Base-by-base conservation (phyloP, 495 filamentous ascomycete genomes). In the Penicillium cinerascens region DNA sequence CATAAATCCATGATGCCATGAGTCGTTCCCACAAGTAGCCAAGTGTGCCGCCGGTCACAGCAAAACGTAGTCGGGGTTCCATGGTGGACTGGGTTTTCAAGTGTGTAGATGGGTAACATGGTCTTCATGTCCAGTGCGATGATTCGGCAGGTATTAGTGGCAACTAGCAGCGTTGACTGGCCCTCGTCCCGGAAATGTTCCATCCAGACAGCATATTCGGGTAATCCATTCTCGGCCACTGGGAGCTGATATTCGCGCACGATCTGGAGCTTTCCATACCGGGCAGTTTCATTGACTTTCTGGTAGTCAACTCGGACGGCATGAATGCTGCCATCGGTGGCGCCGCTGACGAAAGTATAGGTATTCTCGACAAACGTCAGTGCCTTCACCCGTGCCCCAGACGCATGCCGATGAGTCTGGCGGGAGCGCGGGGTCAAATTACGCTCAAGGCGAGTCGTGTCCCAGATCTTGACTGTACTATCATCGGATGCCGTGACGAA, bases 401-500 rank as follows among this genome's bases (percentile, higher is more conserved):
- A 47, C 1, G 80, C 78, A 66, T 96, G 90, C 49, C 75, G 84
- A 68, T 95, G 84, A 0, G 88, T 97, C 60, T 93, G 89, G n/a
- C 95, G 80, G 11, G 91, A 88, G 38, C 90, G 81, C 61, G 95
- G 87, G 0, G 87, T 85, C 38, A 97, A 75, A 64, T 96, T 97
- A 36, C 88, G 84, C 65, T 99, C 95, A 4, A 99, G 74, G 29
- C 95, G 81, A 20, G 82, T 82, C 10, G 89, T 87, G 67, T 99
- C 95, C 95, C 95, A 99, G 8, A 99, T 79, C 60, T 89, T 95
- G 37, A 96, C 89, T 15, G 81, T 86, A 9, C 92, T 88, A 70
- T 99, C 95, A 67, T 97, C 91, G 11, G 92, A 91, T 5, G 80
- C 93, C 0, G 92, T 97, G 23, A 93, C 79, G 68, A 99, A 99